phyloP scores from a whole-genome alignment of 208 protist genomes.

The Leishmania major region DNA sequence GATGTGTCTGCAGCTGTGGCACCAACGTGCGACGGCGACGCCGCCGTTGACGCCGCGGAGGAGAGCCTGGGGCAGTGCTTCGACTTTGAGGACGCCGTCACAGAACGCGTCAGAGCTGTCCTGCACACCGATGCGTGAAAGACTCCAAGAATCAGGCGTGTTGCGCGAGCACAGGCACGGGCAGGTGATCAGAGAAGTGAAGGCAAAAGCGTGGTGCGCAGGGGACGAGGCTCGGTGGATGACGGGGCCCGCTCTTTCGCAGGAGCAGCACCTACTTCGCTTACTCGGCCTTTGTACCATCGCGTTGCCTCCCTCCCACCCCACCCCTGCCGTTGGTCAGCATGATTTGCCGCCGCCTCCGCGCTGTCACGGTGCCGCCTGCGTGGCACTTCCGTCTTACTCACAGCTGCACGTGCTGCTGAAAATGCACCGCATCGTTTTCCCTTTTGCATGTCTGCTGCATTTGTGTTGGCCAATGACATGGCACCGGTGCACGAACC shows the following conservation, averaged over 20 bases:
- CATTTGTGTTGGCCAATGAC: neutral
- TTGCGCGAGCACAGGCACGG: neutral
- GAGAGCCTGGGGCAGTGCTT: constrained; percentile 26
- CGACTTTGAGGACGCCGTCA: constrained; percentile 36
- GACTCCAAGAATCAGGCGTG: neutral
- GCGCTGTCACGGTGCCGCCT: neutral
- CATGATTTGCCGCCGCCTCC: neutral
- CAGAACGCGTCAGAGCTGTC: constrained; percentile 1
- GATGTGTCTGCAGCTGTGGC: constrained; percentile 11
- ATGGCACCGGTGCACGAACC: neutral
- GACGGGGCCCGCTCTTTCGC: neutral
- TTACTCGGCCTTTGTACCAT: neutral
- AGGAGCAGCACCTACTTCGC: neutral
- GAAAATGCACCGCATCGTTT: neutral
- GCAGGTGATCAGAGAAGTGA: neutral
- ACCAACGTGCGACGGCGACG: neutral
- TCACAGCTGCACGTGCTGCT: neutral
- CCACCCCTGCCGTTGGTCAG: neutral
- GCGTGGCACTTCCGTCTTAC: neutral
- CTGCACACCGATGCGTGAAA: neutral
- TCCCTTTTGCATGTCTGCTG: neutral
- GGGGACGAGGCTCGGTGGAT: neutral
- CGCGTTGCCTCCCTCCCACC: neutral
- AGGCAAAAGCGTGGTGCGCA: neutral
- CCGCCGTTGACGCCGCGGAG: constrained; percentile 4